phyloP scores from a whole-genome alignment of 192 early-diverging fungal genomes.

The Pilaira anomala region DNA sequence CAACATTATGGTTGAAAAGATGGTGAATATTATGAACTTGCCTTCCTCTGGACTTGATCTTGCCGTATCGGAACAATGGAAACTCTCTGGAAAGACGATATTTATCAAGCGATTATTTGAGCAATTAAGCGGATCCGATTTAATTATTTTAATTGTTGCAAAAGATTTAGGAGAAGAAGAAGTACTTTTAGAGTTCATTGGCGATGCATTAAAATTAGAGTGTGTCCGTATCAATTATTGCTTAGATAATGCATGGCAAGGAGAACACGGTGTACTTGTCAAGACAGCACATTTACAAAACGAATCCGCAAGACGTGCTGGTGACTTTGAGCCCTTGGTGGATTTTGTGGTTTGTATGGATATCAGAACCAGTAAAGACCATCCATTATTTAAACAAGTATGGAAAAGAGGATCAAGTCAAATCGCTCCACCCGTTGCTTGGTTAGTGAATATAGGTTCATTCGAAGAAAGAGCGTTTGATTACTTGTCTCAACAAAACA shows the following conservation, averaged over 20 bases:
- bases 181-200: neutral
- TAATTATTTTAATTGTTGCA: neutral
- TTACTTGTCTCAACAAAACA: neutral
- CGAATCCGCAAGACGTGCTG: neutral
- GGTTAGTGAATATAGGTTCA: neutral
- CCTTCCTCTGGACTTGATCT: neutral
- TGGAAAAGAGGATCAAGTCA: neutral
- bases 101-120: neutral
- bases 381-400: neutral
- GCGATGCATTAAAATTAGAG: neutral
- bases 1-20: neutral
- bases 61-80: neutral
- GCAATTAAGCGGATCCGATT: neutral
- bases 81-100: neutral
- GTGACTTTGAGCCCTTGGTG: neutral
- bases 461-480: neutral
- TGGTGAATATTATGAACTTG: neutral
- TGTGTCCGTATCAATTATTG: neutral
- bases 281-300: neutral
- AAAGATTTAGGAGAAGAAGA: neutral
- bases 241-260: neutral
- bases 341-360: neutral
- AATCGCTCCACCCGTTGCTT: neutral
- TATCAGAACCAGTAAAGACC: neutral
- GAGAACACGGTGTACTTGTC: neutral